Evolutionary conservation across 768 basidiomycete genomes (phyloP).

Genomic region (Tylopilus plumbeoviolaceoides): DNA sequence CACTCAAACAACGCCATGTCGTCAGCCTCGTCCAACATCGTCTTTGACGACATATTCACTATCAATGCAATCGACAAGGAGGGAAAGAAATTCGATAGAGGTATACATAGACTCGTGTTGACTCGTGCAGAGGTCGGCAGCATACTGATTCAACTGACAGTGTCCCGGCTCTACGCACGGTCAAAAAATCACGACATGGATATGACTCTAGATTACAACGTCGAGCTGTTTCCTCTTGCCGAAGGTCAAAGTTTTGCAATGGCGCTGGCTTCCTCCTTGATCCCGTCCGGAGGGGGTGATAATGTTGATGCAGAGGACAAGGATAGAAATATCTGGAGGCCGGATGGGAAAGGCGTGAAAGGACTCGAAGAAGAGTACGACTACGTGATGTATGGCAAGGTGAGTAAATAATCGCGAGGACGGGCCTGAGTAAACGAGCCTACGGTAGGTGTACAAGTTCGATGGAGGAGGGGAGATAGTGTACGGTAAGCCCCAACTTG

Average conservation of each 20-base stretch:
- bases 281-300: conserved; percentile 50
- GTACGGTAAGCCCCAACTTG: conserved; percentile 36
- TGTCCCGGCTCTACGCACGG: conserved; percentile 85
- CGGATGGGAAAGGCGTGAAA: conserved; percentile 74
- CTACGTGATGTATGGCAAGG: conserved; percentile 99
- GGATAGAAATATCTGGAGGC: conserved; percentile 78
- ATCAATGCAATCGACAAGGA: conserved; percentile 83
- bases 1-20: conserved; percentile 39
- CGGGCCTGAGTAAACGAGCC: conserved; percentile 8
- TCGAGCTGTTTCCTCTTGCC: conserved; percentile 79
- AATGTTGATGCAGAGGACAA: conserved; percentile 59
- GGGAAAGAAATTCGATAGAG: conserved; percentile 97
- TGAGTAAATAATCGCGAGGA: conserved; percentile 26
- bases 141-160: conserved; percentile 38
- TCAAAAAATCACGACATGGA: conserved; percentile 93
- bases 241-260: conserved; percentile 73
- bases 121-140: not conserved
- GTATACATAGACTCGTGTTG: conserved; percentile 36
- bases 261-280: conserved; percentile 79
- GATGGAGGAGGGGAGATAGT: conserved; percentile 85
- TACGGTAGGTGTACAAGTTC: conserved; percentile 86
- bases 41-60: conserved; percentile 93
- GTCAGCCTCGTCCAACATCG: conserved; percentile 61
- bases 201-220: conserved; percentile 90
- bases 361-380: conserved; percentile 95